Evolutionary conservation across 495 filamentous ascomycete species (phyloP).

Genomic region (Podospora sp.): DNA sequence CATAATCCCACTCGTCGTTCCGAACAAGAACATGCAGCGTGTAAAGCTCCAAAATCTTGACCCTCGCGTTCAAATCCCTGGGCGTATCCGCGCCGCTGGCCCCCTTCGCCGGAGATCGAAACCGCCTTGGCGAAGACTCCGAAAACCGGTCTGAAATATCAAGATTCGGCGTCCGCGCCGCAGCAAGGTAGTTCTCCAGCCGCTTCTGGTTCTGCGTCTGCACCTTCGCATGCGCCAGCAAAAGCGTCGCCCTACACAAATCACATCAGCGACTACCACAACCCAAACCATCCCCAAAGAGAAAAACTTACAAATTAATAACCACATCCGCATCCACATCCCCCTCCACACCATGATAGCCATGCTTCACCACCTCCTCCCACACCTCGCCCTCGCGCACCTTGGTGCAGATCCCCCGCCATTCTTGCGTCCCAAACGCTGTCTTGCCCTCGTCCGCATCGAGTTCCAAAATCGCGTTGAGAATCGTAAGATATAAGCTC

Average conservation of each 20-base stretch:
- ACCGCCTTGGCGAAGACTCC: conserved; percentile 29
- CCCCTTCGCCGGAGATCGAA: conserved; percentile 41
- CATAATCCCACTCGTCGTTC: conserved; percentile 95
- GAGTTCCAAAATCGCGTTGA: conserved; percentile 87
- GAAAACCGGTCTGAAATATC: conserved; percentile 63
- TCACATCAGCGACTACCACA: conserved; percentile 17
- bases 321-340: conserved; percentile 94
- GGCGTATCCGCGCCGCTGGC: conserved; percentile 69
- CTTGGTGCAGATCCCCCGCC: conserved; percentile 76
- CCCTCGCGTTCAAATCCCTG: conserved; percentile 70
- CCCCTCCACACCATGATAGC: conserved; percentile 83
- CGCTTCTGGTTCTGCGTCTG: conserved; percentile 82
- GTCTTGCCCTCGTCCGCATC: conserved; percentile 88
- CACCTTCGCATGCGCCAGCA: conserved; percentile 81
- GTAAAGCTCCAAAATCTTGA: conserved; percentile 92
- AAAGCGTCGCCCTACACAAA: conserved; percentile 68
- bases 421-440: conserved; percentile 79
- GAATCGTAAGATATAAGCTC: conserved; percentile 91
- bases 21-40: conserved; percentile 87
- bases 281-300: not conserved
- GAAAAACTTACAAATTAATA: conserved; percentile 71
- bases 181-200: conserved; percentile 87
- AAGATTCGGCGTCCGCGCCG: conserved; percentile 68
- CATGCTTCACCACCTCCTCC: conserved; percentile 85
- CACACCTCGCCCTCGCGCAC: conserved; percentile 85